A percentile compares a stretch with the other conserved stretches of the same genome.
Evolutionary conservation across 176 grass and related monocot species (phyloP).

Genomic region (Oryza australiensis): DNA sequence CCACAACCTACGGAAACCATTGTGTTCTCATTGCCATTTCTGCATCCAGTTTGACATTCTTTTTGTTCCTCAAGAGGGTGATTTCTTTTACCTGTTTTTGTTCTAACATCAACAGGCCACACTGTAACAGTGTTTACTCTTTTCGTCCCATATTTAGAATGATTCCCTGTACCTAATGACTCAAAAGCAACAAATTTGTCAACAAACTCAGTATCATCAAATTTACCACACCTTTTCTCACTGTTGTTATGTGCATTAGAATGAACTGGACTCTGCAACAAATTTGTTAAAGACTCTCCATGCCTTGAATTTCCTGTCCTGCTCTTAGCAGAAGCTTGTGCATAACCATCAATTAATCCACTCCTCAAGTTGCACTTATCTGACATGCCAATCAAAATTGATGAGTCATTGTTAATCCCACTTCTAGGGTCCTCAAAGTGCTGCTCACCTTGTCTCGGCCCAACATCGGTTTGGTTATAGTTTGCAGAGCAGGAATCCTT

Average conservation of each 20-base stretch:
- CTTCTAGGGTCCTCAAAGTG: constrained; percentile 31
- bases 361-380: constrained; percentile 20
- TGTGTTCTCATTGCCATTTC: background rate
- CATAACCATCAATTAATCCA: constrained; percentile 16
- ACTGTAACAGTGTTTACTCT: background rate
- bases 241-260: constrained; percentile 17
- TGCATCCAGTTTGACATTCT: constrained; percentile 5
- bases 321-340: constrained; percentile 15
- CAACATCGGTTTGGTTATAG: constrained; percentile 19
- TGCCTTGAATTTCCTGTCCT: constrained; percentile 1
- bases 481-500: constrained; percentile 38
- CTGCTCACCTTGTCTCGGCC: constrained; percentile 11
- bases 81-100: constrained; percentile 8
- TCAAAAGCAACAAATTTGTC: constrained; percentile 37
- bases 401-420: constrained; percentile 29
- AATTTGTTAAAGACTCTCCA: constrained; percentile 12
- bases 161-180: constrained; percentile 2
- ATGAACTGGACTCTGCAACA: constrained; percentile 1
- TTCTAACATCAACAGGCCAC: background rate
- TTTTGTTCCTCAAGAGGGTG: background rate
- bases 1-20: background rate
- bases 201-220: constrained; percentile 22
- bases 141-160: background rate
- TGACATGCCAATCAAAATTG: constrained; percentile 18
- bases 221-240: constrained; percentile 11